Evolutionary conservation across 768 basidiomycete genomes (phyloP), one percentile per base, ranked within the genome.

Genomic region (Chalciporus piperatus): DNA sequence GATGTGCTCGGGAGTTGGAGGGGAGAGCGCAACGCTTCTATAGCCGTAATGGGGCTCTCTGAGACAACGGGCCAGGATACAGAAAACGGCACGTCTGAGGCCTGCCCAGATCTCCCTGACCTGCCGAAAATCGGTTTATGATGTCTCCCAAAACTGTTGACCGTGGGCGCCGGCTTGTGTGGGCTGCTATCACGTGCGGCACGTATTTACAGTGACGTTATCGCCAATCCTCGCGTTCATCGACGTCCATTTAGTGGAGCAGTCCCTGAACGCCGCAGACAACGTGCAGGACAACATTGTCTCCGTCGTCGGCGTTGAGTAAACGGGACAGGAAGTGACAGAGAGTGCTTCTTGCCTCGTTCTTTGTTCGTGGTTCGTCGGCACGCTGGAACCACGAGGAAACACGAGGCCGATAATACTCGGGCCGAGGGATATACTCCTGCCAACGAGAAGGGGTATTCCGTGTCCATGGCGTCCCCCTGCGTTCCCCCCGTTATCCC

Each of bases 371-470:
- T 32, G 46, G 33, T 14, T 52, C 41, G 20, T 19, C 14, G 16
- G 50, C 57, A 61, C 41, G 68, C 47, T 38, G 56, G 46, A 58
- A 59, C 61, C 68, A 70, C 60, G n/a, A n/a, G n/a, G n/a, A n/a
- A n/a, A n/a, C n/a, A n/a, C n/a, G 67, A 68, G 68, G 66, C 51
- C 47, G 48, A 50, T 27, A 28, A 37, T 13, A 5, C 42, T 41
- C 62, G 65, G 65, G 4, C 60, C 58, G 65, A 46, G 14, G 13
- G 16, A 32, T 33, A 20, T 22, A 25, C 22, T 43, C 52, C 45
- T 55, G 28, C 28, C 53, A 35, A 39, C 45, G 16, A 45, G 28
- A 47, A 48, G 55, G 54, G 44, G 38, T 39, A 51, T 58, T 40
- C 64, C 61, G 54, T 48, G 46, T 38, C 25, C 37, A 23, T 38